phyloP scores from a whole-genome alignment of 2,329 filamentous ascomycete genomes.

The Phaeoacremonium minimum region DNA sequence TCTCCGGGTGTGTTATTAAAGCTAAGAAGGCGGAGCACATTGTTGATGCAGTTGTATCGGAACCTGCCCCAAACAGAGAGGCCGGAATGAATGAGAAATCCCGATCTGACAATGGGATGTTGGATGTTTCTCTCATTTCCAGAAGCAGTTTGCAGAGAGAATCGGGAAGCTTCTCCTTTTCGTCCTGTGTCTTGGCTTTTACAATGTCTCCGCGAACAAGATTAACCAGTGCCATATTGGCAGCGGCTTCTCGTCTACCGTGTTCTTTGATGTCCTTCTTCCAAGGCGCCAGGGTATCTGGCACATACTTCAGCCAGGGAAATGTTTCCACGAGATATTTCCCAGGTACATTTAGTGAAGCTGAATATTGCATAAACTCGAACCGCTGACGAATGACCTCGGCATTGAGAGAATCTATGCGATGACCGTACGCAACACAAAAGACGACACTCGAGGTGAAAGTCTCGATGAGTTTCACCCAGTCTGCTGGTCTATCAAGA shows the following conservation, averaged over 20 bases:
- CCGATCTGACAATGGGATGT: slow-evolving; percentile 29
- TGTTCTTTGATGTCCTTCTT: slow-evolving; percentile 35
- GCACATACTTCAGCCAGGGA: slow-evolving; percentile 35
- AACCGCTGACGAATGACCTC: slow-evolving; percentile 41
- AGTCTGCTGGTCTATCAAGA: slow-evolving; percentile 29
- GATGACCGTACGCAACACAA: slow-evolving; percentile 44
- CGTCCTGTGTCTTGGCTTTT: slow-evolving; percentile 21
- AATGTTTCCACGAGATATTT: slow-evolving; percentile 40
- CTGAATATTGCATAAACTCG: slow-evolving; percentile 41
- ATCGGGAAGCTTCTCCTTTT: slow-evolving; percentile 25
- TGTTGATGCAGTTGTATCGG: slow-evolving; percentile 43
- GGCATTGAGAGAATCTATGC: slow-evolving; percentile 40
- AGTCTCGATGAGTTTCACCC: slow-evolving; percentile 39
- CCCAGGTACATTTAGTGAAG: slow-evolving; percentile 39
- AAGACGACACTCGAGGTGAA: slow-evolving; percentile 46
- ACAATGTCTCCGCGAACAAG: slow-evolving; percentile 33
- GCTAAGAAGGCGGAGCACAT: slow-evolving; percentile 42
- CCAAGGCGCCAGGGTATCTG: slow-evolving; percentile 39
- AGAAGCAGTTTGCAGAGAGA: slow-evolving; percentile 38
- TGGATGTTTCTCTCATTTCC: slow-evolving; percentile 30
- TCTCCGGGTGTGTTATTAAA: slow-evolving; percentile 37
- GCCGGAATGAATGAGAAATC: slow-evolving; percentile 37
- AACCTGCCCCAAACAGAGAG: slow-evolving; percentile 39
- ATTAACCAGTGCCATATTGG: slow-evolving; percentile 34
- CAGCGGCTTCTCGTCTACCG: slow-evolving; percentile 28